phyloP scores from a whole-genome alignment of 352 stramenopile species.

The Phytophthora kernoviae region DNA sequence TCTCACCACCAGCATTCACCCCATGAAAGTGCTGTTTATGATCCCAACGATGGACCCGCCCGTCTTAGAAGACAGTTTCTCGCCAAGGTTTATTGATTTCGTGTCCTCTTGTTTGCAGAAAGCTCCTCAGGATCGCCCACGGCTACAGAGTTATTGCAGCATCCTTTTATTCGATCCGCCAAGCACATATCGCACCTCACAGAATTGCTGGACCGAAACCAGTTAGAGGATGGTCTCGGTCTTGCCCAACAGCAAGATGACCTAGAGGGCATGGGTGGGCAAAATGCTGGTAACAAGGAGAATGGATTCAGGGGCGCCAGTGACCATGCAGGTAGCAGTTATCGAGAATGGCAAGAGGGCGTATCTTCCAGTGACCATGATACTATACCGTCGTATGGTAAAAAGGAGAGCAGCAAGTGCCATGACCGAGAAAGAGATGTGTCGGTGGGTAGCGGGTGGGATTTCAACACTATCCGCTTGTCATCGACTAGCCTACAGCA shows the following conservation, averaged over 20 bases:
- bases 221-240: constrained; percentile 41
- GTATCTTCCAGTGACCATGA: constrained; percentile 18
- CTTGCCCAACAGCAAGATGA: constrained; percentile 25
- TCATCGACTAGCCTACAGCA: constrained; percentile 46
- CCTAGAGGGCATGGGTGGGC: constrained; percentile 9
- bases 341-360: constrained; percentile 13
- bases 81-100: constrained; percentile 88
- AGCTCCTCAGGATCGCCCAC: constrained; percentile 80
- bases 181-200: constrained; percentile 76
- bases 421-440: constrained; percentile 44
- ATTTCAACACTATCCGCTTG: constrained; percentile 79
- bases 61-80: constrained; percentile 79
- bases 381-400: constrained; percentile 30
- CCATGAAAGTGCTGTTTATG: constrained; percentile 99
- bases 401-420: constrained; percentile 41
- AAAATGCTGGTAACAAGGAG: constrained; percentile 7
- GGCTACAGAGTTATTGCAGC: constrained; percentile 80
- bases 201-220: constrained; percentile 63
- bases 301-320: constrained; percentile 13
- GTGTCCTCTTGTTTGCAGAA: constrained; percentile 90
- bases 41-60: constrained; percentile 96
- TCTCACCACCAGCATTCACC: constrained; percentile 90
- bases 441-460: constrained; percentile 66
- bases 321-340: constrained; percentile 16
- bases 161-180: constrained; percentile 82